These are phyloP conservation scores for Curvularia lunata DNA, from an alignment of 2,329 filamentous ascomycete species.

Conservation along the genomic window DNA sequence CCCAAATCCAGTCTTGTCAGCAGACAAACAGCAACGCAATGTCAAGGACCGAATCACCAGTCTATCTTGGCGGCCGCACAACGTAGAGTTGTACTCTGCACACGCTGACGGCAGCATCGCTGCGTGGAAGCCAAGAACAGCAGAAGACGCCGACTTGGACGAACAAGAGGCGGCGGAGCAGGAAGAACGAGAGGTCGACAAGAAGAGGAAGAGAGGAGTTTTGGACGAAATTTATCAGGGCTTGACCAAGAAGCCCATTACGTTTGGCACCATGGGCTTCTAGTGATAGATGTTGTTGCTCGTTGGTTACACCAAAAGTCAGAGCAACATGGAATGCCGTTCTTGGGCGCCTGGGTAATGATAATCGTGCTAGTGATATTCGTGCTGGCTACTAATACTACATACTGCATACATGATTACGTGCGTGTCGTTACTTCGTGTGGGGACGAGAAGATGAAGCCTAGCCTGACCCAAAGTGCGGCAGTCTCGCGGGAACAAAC, in stretches of 20 bases:
- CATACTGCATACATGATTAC: not conserved
- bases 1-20: conserved; percentile 16
- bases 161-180: conserved; percentile 51
- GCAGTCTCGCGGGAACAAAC: conserved; percentile 46
- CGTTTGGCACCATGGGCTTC: conserved; percentile 52
- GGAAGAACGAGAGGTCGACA: conserved; percentile 42
- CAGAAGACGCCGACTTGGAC: conserved; percentile 53
- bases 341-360: not conserved
- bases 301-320: not conserved
- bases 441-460: not conserved
- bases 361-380: not conserved
- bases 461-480: conserved; percentile 34
- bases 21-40: conserved; percentile 48
- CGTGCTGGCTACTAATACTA: not conserved
- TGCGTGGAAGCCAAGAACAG: conserved; percentile 72
- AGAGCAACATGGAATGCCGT: not conserved
- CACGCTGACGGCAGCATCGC: conserved; percentile 85
- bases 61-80: conserved; percentile 75
- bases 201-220: conserved; percentile 74
- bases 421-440: not conserved
- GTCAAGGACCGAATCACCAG: conserved; percentile 65
- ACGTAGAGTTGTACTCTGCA: conserved; percentile 78
- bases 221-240: conserved; percentile 81
- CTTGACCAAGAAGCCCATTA: conserved; percentile 74
- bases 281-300: not conserved